These are phyloP conservation scores for Fraxinus quadrangulata DNA, from an alignment of 257 asterid species.

Conservation along the genomic window DNA sequence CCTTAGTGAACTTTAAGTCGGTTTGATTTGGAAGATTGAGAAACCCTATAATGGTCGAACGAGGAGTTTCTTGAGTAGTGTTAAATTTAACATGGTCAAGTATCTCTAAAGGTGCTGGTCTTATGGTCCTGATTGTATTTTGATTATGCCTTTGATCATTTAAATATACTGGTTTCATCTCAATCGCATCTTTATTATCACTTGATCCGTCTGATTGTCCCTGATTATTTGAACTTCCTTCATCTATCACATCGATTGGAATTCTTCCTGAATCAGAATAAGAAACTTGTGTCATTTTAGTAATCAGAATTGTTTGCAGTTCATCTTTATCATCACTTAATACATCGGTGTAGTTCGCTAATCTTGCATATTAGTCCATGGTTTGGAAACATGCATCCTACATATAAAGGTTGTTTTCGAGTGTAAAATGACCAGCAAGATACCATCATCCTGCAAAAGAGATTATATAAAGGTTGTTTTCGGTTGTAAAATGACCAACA, in stretches of 20 bases:
- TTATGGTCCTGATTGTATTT: slow-evolving; percentile 14
- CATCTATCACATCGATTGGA: slow-evolving; percentile 40
- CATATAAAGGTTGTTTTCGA: too few species aligned
- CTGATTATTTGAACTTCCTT: slow-evolving; percentile 25
- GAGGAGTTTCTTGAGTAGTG: slow-evolving; percentile 36
- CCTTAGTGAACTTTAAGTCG: slow-evolving; percentile 46
- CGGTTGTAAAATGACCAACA: too few species aligned
- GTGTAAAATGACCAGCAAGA: too few species aligned
- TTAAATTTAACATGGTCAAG: slow-evolving; percentile 46
- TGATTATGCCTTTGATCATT: slow-evolving; percentile 21
- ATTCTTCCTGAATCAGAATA: slow-evolving; percentile 31
- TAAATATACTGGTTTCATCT: slow-evolving; percentile 19
- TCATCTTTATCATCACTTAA: neutral
- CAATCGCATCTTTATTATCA: slow-evolving; percentile 8
- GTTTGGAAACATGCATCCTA: neutral
- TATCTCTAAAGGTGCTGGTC: slow-evolving; percentile 39
- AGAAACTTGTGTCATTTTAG: neutral
- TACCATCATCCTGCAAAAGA: too few species aligned
- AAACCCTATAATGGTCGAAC: slow-evolving; percentile 44
- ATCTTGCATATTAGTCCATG: neutral
- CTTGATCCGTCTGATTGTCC: slow-evolving; percentile 14
- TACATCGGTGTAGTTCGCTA: neutral
- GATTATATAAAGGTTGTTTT: too few species aligned
- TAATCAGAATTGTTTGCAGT: neutral
- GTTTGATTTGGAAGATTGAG: slow-evolving; percentile 35